Evolutionary conservation across 805 yeast genomes (phyloP).

Genomic region (Metschnikowia corniflorae): DNA sequence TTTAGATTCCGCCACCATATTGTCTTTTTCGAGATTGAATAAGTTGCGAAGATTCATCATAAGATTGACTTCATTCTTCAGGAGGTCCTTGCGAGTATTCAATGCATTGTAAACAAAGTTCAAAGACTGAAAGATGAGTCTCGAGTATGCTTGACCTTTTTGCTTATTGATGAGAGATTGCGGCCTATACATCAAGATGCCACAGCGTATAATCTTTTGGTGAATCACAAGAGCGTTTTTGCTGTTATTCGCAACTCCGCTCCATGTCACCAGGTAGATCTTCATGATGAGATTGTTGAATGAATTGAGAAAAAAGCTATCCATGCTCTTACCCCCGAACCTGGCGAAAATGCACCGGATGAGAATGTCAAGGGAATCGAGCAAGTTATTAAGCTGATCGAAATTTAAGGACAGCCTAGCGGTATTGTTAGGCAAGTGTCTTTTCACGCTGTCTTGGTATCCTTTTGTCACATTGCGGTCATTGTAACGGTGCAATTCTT

Average conservation of each 20-base stretch:
- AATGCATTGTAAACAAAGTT: conserved; percentile 22
- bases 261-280: conserved; percentile 27
- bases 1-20: conserved; percentile 1
- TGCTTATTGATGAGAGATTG: conserved; percentile 19
- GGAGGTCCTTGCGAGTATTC: conserved; percentile 16
- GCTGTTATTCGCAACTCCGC: conserved; percentile 14
- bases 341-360: conserved; percentile 23
- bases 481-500: conserved; percentile 27
- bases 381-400: conserved; percentile 21
- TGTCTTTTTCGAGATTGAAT: conserved; percentile 8
- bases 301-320: conserved; percentile 20
- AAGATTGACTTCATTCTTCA: conserved; percentile 18
- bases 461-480: conserved; percentile 26
- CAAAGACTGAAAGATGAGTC: conserved; percentile 22
- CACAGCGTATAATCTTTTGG: conserved; percentile 25
- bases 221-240: conserved; percentile 21
- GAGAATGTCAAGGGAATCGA: conserved; percentile 22
- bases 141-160: conserved; percentile 17
- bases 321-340: conserved; percentile 13
- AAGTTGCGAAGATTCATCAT: conserved; percentile 19
- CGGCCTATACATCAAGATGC: conserved; percentile 30
- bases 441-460: conserved; percentile 10
- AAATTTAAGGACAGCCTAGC: conserved; percentile 25
- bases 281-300: conserved; percentile 25
- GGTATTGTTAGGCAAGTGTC: conserved; percentile 21